A percentile compares a stretch with the other conserved stretches of the same genome.
phyloP scores from a whole-genome alignment of 2,329 filamentous ascomycete genomes.

The Alternaria infectoria region DNA sequence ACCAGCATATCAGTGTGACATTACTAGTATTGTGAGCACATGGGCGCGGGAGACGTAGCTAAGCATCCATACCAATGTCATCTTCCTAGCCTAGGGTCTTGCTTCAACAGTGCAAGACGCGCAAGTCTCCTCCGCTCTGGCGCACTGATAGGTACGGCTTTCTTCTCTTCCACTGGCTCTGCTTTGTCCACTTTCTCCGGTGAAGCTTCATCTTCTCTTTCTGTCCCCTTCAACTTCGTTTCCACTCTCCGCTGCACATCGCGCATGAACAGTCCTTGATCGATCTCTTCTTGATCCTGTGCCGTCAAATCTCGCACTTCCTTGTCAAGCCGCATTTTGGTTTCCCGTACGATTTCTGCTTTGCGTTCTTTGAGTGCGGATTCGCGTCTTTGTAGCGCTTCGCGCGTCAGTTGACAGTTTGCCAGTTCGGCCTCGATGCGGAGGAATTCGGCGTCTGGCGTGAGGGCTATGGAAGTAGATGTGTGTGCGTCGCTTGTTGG shows the following conservation, averaged over 20 bases:
- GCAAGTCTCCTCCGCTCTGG: conserved; percentile 2
- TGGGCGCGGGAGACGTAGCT: not conserved
- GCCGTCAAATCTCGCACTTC: not conserved
- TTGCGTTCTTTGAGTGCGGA: not conserved
- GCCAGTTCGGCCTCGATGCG: not conserved
- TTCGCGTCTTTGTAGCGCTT: conserved; percentile 1
- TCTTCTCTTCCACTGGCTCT: not conserved
- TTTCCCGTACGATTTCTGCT: not conserved
- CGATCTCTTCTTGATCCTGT: not conserved
- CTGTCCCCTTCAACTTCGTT: not conserved
- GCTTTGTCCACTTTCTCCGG: not conserved
- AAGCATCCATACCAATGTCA: not conserved
- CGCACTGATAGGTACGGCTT: not conserved
- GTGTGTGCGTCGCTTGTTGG: not conserved
- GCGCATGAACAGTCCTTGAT: not conserved
- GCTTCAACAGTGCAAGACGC: not conserved
- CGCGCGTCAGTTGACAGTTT: not conserved
- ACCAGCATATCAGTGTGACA: not conserved
- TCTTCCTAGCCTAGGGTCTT: not conserved
- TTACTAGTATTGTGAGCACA: not conserved
- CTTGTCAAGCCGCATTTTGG: not conserved
- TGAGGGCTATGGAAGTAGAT: not conserved
- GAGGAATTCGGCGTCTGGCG: not conserved
- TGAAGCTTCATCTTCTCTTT: not conserved
- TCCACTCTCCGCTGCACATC: not conserved